Conservation (phyloP, 2,329 filamentous ascomycete species). For the Grosmannia clavigera region DNA sequence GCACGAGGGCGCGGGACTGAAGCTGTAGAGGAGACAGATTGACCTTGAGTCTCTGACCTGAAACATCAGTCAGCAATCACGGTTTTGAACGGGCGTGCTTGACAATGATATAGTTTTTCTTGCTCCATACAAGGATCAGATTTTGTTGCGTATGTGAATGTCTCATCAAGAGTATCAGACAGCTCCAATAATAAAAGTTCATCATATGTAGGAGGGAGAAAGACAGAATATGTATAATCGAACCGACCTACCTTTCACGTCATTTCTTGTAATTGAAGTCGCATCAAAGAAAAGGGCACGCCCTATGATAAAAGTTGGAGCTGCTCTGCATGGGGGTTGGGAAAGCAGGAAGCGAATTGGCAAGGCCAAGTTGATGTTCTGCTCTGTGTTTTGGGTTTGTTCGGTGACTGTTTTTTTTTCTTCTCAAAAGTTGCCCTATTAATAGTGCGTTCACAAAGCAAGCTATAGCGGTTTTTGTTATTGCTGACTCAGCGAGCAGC, state of each 20-base stretch:
- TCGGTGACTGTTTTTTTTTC: not conserved
- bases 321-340: not conserved
- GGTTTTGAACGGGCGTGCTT: not conserved
- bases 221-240: not conserved
- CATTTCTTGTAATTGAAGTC: not conserved
- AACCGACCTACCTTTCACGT: slow-evolving; percentile 1
- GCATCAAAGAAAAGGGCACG: not conserved
- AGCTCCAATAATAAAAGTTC: slow-evolving; percentile 55
- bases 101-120: not conserved
- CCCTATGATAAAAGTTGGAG: not conserved
- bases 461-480: too few species aligned
- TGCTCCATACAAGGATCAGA: slow-evolving; percentile 11
- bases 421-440: not conserved
- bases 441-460: too few species aligned
- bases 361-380: not conserved
- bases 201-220: slow-evolving; percentile 26
- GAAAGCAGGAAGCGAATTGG: not conserved
- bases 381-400: not conserved
- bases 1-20: not conserved
- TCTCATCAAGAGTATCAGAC: slow-evolving; percentile 53
- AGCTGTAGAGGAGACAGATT: not conserved
- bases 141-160: slow-evolving; percentile 22
- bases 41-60: not conserved
- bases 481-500: too few species aligned
- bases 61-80: not conserved